Evolutionary conservation across 129 eudicot genomes (phyloP), one percentile per base, ranked within the genome.

Genomic region (Tagetes patula): DNA sequence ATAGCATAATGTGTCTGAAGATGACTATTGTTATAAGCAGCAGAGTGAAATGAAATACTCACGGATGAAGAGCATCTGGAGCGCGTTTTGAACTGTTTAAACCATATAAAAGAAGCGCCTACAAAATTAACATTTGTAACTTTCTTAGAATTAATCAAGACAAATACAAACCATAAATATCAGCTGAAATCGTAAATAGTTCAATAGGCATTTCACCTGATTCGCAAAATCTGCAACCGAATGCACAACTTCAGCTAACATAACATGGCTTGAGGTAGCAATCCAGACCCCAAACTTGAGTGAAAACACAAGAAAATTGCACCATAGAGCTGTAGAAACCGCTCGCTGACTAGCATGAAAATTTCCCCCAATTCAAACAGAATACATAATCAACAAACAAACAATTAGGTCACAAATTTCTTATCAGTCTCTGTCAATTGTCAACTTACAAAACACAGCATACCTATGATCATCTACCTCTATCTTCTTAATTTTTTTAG

Each of bases 41-140:
- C 58, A 43, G 45, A 5, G 76, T 45, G 2, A 14, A 20, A 70
- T 13, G 78, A 64, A 59, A 67, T 33, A 86, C 98, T 85, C 77
- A 93, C 98, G 98, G 98, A 81, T 93, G 98, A 79, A 93, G 83
- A 79, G 96, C 98, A 82, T 93, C 98, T 42, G 98, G 98, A 52
- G 92, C 98, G 65, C 98, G 98, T 71, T 88, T 87, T n/a, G 98
- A 93, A 53, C 98, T 93, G 70, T 90, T 90, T 70, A 93, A 82
- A 60, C 98, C 98, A 67, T 94, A 94, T 49, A 93, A 86, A 83
- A 94, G 98, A 77, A 94, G 97, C 8, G 97, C 98, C 98, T 94
- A 67, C 54, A 72, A 80, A 36, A 67, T 62, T 67, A 71, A n/a
- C 4, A 40, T 73, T 67, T 14, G 45, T 83, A 3, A 70, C 41